These are phyloP conservation scores for Phytophthora podocarpi DNA, from an alignment of 352 stramenopile species.

Conservation along the genomic window DNA sequence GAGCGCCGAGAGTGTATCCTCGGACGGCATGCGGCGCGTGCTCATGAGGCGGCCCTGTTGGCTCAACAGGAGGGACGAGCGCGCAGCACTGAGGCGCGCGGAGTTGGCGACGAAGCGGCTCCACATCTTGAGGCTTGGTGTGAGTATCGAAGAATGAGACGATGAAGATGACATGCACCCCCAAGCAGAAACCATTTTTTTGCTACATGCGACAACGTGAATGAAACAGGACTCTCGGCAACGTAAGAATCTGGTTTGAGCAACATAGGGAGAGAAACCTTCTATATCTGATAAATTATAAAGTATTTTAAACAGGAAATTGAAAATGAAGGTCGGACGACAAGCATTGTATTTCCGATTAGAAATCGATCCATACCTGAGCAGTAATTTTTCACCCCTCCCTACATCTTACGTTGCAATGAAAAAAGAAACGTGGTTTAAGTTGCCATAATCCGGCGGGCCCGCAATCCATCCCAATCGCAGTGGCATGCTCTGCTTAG, in stretches of 20 bases:
- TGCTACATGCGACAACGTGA: not conserved
- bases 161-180: not conserved
- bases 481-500: not conserved
- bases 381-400: not conserved
- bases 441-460: slow-evolving; percentile 10
- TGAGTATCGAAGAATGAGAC: slow-evolving; percentile 34
- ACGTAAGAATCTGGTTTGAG: no score
- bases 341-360: no score
- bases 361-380: no score
- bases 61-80: slow-evolving; percentile 19
- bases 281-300: no score
- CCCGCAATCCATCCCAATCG: not conserved
- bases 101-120: slow-evolving; percentile 33
- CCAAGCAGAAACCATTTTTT: slow-evolving; percentile 19
- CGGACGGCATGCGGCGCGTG: slow-evolving; percentile 29
- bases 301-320: no score
- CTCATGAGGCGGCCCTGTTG: slow-evolving; percentile 30
- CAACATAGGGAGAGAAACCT: not conserved
- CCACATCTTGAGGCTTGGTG: slow-evolving; percentile 36
- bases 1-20: slow-evolving; percentile 49
- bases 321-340: no score
- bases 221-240: not conserved
- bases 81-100: slow-evolving; percentile 12
- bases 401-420: not conserved
- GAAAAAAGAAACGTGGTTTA: slow-evolving; percentile 24